Base-by-base conservation (phyloP, 2,329 filamentous ascomycete species). In the Colletotrichum lindemuthianum region DNA sequence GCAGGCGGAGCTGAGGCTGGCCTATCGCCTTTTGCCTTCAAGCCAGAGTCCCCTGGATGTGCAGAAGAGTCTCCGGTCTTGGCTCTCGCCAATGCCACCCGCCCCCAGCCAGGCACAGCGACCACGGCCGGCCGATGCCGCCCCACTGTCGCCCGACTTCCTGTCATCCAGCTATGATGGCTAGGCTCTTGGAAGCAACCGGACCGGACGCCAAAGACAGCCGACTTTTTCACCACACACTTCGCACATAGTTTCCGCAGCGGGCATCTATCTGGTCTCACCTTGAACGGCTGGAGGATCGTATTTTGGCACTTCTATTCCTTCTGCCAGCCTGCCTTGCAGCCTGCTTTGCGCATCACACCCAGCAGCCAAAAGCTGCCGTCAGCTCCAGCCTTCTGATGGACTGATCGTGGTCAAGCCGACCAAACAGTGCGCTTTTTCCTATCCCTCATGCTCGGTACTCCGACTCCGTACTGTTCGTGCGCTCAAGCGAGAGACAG, bases 11-110 rank as follows among this genome's bases (percentile, higher is more conserved):
- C 36, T 32, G 9, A 37, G 40, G 39, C 40, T 37, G 41, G 7
- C 51, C 51, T 51, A 13, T 61, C 61, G 48, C 40, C 32, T 47
- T 45, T 12, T 32, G 10, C 15, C 16, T 9, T n/a, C 58, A 41
- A 10, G 15, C 13, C 58, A 52, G 48, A 48, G 36, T 52, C 32
- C 61, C 61, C 52, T 61, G 58, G 45, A 47, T 16, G 3, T 48
- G 51, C 51, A 65, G 56, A 56, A 49, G 49, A 40, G 48, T 50
- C 37, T 50, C 24, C 47, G 51, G 58, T 34, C 58, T 52, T 65
- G 58, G 61, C 58, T 50, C 41, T 57, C 60, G 51, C 41, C 47
- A 52, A 61, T 61, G 45, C 52, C 58, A 61, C 51, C 61, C 51
- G 40, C 45, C 47, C 43, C 45, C 58, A 52, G 16, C 13, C 58